Conservation (phyloP, 257 asterid species). For the Solanum sejunctum region DNA sequence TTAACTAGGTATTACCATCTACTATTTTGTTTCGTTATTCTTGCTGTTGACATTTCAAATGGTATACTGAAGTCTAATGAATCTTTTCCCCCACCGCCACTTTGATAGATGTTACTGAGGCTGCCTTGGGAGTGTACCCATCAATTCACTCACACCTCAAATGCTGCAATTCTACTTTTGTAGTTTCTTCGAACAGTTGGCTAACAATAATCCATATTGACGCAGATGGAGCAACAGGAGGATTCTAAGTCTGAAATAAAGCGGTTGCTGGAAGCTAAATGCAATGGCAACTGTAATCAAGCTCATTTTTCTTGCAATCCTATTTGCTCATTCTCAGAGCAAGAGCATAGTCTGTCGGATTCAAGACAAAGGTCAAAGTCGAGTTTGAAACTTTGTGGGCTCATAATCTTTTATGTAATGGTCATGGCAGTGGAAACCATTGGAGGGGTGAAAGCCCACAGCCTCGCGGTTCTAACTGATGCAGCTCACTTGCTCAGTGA, state of each 20-base stretch:
- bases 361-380: constrained; percentile 50
- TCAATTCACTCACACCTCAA: neutral
- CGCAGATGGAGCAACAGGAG: constrained; percentile 38
- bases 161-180: neutral
- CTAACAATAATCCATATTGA: neutral
- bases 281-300: constrained; percentile 3
- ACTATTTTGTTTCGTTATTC: neutral
- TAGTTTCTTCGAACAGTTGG: neutral
- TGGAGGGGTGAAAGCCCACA: constrained; percentile 68
- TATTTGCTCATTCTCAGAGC: constrained; percentile 52
- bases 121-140: neutral
- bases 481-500: constrained; percentile 73
- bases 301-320: constrained; percentile 31
- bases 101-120: neutral
- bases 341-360: constrained; percentile 21
- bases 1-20: neutral
- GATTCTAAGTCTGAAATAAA: constrained; percentile 12
- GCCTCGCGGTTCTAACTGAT: constrained; percentile 70
- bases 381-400: constrained; percentile 40
- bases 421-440: constrained; percentile 57
- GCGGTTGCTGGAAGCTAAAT: constrained; percentile 13
- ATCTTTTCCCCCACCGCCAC: neutral
- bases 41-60: neutral
- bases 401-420: constrained; percentile 35
- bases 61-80: neutral